These are phyloP conservation scores for Ceratobasidium sp. DNA, from an alignment of 1,284 basidiomycete species.

Conservation along the genomic window DNA sequence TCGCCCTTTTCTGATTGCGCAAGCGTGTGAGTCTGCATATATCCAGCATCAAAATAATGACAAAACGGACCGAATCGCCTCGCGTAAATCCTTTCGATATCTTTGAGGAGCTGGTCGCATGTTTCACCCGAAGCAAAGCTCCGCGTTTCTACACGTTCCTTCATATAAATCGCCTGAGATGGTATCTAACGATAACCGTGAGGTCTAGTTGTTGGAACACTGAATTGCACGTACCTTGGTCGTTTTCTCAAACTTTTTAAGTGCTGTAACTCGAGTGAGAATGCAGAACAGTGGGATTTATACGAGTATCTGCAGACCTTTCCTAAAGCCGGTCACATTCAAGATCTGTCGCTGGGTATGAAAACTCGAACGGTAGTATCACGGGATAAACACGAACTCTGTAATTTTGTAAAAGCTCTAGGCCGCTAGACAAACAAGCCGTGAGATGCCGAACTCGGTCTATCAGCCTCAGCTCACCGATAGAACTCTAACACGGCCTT, in stretches of 20 bases:
- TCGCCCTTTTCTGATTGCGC: slow-evolving; percentile 74
- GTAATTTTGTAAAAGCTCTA: slow-evolving; percentile 87
- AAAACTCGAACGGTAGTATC: neutral
- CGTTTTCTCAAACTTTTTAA: slow-evolving; percentile 94
- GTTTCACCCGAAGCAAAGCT: slow-evolving; percentile 67
- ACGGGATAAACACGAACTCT: slow-evolving; percentile 61
- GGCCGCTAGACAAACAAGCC: slow-evolving; percentile 55
- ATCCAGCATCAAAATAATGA: neutral
- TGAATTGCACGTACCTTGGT: slow-evolving; percentile 59
- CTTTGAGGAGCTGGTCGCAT: slow-evolving; percentile 71
- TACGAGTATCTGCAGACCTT: slow-evolving; percentile 51
- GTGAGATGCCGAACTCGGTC: neutral
- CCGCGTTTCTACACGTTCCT: slow-evolving; percentile 64
- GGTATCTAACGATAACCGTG: slow-evolving; percentile 45
- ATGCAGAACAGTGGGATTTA: neutral
- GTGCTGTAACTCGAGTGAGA: slow-evolving; percentile 54
- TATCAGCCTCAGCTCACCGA: slow-evolving; percentile 58
- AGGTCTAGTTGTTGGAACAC: neutral
- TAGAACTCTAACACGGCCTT: slow-evolving; percentile 88
- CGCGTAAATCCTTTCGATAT: slow-evolving; percentile 78
- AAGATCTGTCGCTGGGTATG: slow-evolving; percentile 62
- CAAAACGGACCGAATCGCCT: slow-evolving; percentile 69
- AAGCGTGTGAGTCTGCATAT: slow-evolving; percentile 38
- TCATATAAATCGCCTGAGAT: slow-evolving; percentile 46
- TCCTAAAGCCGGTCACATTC: slow-evolving; percentile 89